A percentile compares a stretch with the other conserved stretches of the same genome.
Conservation (phyloP, 2,329 filamentous ascomycete species). For the Fusarium illudens region DNA sequence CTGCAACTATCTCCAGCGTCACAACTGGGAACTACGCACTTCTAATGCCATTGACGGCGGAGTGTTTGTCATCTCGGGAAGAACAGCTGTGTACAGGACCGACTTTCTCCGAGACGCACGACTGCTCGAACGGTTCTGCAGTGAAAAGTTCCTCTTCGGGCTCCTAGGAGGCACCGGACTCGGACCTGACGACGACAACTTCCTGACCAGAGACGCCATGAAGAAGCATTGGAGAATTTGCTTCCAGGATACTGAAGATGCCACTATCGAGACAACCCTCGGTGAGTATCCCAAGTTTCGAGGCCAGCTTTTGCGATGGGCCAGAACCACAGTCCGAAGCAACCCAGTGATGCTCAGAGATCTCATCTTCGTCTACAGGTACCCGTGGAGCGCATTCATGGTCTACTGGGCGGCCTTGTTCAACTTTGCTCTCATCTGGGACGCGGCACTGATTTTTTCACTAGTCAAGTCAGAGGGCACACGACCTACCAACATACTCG, state of each 20-base stretch:
- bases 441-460: slow-evolving; percentile 53
- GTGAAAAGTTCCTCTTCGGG: slow-evolving; percentile 61
- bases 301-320: slow-evolving; percentile 64
- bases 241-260: slow-evolving; percentile 61
- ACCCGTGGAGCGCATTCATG: slow-evolving; percentile 61
- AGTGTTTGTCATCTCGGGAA: slow-evolving; percentile 65
- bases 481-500: neutral
- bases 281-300: slow-evolving; percentile 60
- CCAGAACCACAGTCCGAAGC: slow-evolving; percentile 65
- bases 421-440: slow-evolving; percentile 65
- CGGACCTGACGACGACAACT: slow-evolving; percentile 68
- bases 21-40: slow-evolving; percentile 68
- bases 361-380: slow-evolving; percentile 38
- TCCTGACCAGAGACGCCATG: slow-evolving; percentile 63
- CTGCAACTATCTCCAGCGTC: slow-evolving; percentile 66
- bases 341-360: slow-evolving; percentile 61
- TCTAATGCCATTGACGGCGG: slow-evolving; percentile 66
- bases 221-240: slow-evolving; percentile 60
- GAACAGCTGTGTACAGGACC: slow-evolving; percentile 62
- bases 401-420: slow-evolving; percentile 62
- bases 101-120: slow-evolving; percentile 54
- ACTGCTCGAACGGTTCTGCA: slow-evolving; percentile 55
- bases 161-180: slow-evolving; percentile 49
- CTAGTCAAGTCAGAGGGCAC: slow-evolving; percentile 6
- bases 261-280: slow-evolving; percentile 61